Percentiles rank a stretch among this genome's conserved stretches.
These are phyloP conservation scores for Annulohypoxylon nitens DNA, from an alignment of 495 filamentous ascomycete genomes.

Conservation along the genomic window DNA sequence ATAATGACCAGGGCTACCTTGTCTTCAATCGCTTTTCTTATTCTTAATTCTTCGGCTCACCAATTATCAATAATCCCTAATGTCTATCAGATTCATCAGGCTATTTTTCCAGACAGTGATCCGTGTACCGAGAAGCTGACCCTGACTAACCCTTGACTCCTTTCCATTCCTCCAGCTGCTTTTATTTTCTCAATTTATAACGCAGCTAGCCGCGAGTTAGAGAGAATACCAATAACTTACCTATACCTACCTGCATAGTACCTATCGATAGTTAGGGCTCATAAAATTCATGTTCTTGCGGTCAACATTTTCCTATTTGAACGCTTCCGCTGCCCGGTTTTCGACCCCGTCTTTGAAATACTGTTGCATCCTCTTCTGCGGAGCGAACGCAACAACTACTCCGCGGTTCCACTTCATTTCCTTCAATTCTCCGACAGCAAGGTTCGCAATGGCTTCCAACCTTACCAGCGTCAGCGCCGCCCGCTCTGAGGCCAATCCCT, in stretches of 20 bases:
- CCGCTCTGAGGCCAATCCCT: slow-evolving; percentile 43
- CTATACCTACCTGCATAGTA: background rate
- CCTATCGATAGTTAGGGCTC: background rate
- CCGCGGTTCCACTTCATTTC: slow-evolving; percentile 27
- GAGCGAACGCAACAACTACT: slow-evolving; percentile 12
- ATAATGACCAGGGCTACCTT: slow-evolving; percentile 29
- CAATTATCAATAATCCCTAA: slow-evolving; percentile 28
- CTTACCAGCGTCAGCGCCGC: slow-evolving; percentile 22
- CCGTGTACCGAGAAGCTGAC: slow-evolving; percentile 37
- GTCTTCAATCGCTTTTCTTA: slow-evolving; percentile 4
- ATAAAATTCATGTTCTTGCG: slow-evolving; percentile 32
- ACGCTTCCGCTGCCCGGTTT: slow-evolving; percentile 14
- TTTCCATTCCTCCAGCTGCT: background rate
- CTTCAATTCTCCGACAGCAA: slow-evolving; percentile 25
- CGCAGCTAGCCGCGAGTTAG: slow-evolving; percentile 2
- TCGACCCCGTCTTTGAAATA: slow-evolving; percentile 31
- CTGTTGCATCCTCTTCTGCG: slow-evolving; percentile 22
- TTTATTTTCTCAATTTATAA: slow-evolving; percentile 27
- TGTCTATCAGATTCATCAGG: slow-evolving; percentile 28
- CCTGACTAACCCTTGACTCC: slow-evolving; percentile 28
- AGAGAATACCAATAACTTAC: background rate
- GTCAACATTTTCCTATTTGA: slow-evolving; percentile 23
- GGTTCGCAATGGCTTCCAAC: slow-evolving; percentile 34
- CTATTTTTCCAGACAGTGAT: slow-evolving; percentile 33
- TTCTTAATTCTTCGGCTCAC: slow-evolving; percentile 29